phyloP scores from a whole-genome alignment of 2,329 filamentous ascomycete species.

The Aspergillus neoniger region DNA sequence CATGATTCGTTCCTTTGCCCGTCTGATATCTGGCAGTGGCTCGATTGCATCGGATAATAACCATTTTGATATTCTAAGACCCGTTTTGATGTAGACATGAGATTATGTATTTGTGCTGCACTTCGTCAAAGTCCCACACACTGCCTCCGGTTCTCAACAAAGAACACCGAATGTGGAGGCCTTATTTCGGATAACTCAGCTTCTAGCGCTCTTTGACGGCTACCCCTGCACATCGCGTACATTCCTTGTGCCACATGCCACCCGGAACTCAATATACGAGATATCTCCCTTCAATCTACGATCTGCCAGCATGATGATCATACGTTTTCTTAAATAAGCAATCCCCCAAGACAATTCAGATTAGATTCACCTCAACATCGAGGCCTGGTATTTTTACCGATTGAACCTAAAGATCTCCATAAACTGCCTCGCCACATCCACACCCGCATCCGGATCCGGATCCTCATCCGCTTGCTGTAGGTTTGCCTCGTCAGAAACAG shows the following conservation, averaged over 20 bases:
- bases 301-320: not conserved
- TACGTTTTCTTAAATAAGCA: not conserved
- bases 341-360: not conserved
- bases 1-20: slow-evolving; percentile 10
- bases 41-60: slow-evolving; percentile 7
- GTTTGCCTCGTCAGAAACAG: slow-evolving; percentile 14
- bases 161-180: not conserved
- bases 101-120: not conserved
- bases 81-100: not conserved
- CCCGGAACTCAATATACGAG: not conserved
- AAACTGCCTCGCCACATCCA: slow-evolving; percentile 47
- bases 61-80: not conserved
- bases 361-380: not conserved
- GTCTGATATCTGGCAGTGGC: slow-evolving; percentile 16
- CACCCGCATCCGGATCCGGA: slow-evolving; percentile 37
- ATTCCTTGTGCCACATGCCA: not conserved
- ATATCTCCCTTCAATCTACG: not conserved
- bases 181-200: not conserved
- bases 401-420: slow-evolving; percentile 50
- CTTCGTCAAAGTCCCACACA: not conserved
- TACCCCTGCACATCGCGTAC: not conserved
- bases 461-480: slow-evolving; percentile 30
- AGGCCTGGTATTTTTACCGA: slow-evolving; percentile 27
- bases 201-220: not conserved
- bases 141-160: not conserved